Evolutionary conservation across 208 protist species (phyloP).

Genomic region (Crithidia expoeki): DNA sequence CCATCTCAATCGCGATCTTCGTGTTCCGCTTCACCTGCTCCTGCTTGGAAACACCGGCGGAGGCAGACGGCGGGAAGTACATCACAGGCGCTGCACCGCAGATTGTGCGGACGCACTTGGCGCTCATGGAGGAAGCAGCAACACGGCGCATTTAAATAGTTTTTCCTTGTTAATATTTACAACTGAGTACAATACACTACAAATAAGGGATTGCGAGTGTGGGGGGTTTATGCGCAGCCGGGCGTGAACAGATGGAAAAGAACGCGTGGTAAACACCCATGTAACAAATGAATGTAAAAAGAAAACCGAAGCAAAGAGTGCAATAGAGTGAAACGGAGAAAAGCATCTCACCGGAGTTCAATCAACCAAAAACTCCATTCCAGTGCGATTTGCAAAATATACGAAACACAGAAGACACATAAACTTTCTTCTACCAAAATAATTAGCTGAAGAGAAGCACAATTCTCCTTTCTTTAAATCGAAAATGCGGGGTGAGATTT

Average conservation of each 20-base stretch:
- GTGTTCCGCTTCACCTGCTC: slow-evolving; percentile 91
- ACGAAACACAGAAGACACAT: too few species aligned
- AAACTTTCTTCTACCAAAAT: too few species aligned
- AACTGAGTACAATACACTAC: slow-evolving; percentile 15
- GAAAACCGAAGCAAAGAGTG: neutral
- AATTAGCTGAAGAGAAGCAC: too few species aligned
- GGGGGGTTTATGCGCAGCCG: neutral
- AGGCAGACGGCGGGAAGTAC: slow-evolving; percentile 71
- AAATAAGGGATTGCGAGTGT: neutral
- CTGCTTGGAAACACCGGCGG: slow-evolving; percentile 57
- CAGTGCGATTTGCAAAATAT: too few species aligned
- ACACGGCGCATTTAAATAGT: slow-evolving; percentile 68
- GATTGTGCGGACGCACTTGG: slow-evolving; percentile 63
- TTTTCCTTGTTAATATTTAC: slow-evolving; percentile 9
- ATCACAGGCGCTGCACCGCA: slow-evolving; percentile 86
- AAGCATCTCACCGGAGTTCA: neutral
- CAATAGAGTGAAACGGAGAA: neutral
- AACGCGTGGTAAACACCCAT: neutral
- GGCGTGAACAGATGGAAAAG: neutral
- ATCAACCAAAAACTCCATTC: too few species aligned
- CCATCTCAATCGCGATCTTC: slow-evolving; percentile 90
- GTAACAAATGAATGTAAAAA: neutral
- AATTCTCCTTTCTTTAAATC: too few species aligned
- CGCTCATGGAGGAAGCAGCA: slow-evolving; percentile 40
- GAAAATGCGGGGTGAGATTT: too few species aligned